A percentile compares a stretch with the other conserved stretches of the same genome.
phyloP scores from a whole-genome alignment of 768 basidiomycete species.

The Lactarius pseudohatsudake region DNA sequence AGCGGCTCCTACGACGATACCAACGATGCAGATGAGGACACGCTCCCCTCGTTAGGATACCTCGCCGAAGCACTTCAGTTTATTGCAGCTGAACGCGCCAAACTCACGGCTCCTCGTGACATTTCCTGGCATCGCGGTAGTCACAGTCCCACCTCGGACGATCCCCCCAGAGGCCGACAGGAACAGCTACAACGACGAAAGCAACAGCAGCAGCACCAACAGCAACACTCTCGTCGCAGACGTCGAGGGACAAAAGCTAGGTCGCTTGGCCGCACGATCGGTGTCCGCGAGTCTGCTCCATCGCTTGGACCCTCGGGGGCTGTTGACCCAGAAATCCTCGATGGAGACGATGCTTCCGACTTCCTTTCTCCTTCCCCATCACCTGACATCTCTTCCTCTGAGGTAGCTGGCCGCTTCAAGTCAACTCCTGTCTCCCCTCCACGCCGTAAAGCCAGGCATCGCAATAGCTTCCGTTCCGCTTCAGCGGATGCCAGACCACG shows the following conservation, averaged over 20 bases:
- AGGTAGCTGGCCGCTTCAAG: conserved; percentile 32
- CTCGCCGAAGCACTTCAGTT: conserved; percentile 76
- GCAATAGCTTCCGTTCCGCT: conserved; percentile 28
- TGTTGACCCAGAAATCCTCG: conserved; percentile 21
- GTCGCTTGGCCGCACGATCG: conserved; percentile 22
- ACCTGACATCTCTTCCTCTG: conserved; percentile 33
- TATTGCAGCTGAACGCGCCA: conserved; percentile 66
- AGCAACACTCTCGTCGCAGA: conserved; percentile 35
- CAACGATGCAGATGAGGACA: conserved; percentile 34
- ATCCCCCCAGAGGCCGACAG: conserved; percentile 15
- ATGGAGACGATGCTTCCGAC: conserved; percentile 32
- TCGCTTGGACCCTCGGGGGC: conserved; percentile 3
- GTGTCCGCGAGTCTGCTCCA: conserved; percentile 13
- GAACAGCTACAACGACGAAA: background rate
- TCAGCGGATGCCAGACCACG: conserved; percentile 33
- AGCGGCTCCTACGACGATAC: conserved; percentile 29
- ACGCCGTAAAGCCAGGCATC: conserved; percentile 10
- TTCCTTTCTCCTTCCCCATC: conserved; percentile 35
- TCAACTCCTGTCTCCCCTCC: conserved; percentile 34
- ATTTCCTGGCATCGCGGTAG: conserved; percentile 21
- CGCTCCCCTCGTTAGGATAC: conserved; percentile 66
- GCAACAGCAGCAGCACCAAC: conserved; percentile 1
- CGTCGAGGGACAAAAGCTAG: conserved; percentile 36
- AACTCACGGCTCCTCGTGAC: conserved; percentile 46
- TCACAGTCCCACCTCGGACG: conserved; percentile 29